Evolutionary conservation across 257 asterid species (phyloP).

Genomic region (Solanum peruvianum): DNA sequence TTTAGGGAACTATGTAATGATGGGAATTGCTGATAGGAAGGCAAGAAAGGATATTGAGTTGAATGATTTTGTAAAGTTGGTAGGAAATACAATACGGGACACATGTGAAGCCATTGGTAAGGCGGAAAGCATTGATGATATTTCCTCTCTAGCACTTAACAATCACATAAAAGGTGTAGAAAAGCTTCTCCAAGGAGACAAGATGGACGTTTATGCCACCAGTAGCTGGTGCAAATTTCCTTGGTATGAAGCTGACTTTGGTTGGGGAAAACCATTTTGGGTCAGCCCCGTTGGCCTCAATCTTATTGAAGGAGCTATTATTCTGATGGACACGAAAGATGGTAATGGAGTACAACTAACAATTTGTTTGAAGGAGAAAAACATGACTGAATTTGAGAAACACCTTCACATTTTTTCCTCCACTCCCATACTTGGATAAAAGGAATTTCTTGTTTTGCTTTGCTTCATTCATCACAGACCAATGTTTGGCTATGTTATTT

Average conservation of each 20-base stretch:
- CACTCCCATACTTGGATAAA: background rate
- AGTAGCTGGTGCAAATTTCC: constrained; percentile 7
- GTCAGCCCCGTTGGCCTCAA: background rate
- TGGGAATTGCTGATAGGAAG: background rate
- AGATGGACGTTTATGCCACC: background rate
- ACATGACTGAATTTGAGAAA: constrained; percentile 2
- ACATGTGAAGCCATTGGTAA: background rate
- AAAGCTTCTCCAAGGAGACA: background rate
- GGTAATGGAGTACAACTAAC: constrained; percentile 18
- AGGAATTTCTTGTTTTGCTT: too few relatives aligned
- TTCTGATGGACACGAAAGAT: background rate
- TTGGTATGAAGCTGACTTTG: constrained; percentile 20
- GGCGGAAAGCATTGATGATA: background rate
- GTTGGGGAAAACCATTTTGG: constrained; percentile 23
- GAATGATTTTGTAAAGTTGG: background rate
- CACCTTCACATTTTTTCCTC: background rate
- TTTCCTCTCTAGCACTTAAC: background rate
- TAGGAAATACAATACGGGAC: background rate
- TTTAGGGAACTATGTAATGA: background rate
- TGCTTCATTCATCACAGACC: background rate
- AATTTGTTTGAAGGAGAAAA: constrained; percentile 1
- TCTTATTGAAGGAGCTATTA: background rate
- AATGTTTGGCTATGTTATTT: too few relatives aligned
- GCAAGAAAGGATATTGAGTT: too few relatives aligned
- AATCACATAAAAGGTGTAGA: background rate